Percentiles rank a stretch among this genome's conserved stretches.
Evolutionary conservation across 2,329 filamentous ascomycete species (phyloP).

Genomic region (Colletotrichum viniferum): DNA sequence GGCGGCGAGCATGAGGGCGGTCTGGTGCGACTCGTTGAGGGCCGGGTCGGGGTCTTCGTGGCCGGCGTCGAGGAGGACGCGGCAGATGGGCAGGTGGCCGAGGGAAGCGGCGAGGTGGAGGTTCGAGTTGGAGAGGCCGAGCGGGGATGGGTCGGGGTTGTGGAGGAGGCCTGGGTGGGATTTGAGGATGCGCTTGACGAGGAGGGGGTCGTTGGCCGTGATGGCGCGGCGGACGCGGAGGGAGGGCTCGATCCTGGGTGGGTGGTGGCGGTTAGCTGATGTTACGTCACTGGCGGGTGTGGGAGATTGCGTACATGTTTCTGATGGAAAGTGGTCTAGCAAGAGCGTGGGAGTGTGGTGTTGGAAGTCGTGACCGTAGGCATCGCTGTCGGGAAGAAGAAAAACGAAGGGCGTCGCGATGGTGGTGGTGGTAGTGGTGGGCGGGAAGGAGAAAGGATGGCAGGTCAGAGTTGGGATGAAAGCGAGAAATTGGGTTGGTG

Average conservation of each 20-base stretch:
- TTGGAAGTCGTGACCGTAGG: neutral
- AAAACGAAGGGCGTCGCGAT: neutral
- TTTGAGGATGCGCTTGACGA: constrained; percentile 78
- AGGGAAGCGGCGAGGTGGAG: constrained; percentile 80
- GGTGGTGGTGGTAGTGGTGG: neutral
- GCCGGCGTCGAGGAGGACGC: constrained; percentile 72
- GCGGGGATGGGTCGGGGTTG: constrained; percentile 76
- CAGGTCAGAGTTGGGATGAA: constrained; percentile 1
- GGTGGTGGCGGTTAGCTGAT: neutral
- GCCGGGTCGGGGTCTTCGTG: constrained; percentile 78
- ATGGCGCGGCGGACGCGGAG: constrained; percentile 84
- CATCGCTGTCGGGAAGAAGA: no score
- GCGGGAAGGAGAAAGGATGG: neutral
- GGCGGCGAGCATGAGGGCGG: constrained; percentile 81
- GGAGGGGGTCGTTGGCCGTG: constrained; percentile 70
- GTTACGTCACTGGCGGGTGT: neutral
- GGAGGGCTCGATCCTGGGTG: constrained; percentile 76
- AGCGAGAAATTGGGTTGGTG: neutral
- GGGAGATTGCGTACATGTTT: neutral
- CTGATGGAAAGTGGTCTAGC: neutral
- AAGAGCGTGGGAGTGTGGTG: neutral
- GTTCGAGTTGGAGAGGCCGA: constrained; percentile 78
- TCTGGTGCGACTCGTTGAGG: constrained; percentile 80
- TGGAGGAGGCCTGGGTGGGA: constrained; percentile 74
- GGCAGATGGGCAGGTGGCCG: constrained; percentile 72